Evolutionary conservation across 2,329 filamentous ascomycete genomes (phyloP), one percentile per base, ranked within the genome.

Genomic region (Aspergillus sp.): DNA sequence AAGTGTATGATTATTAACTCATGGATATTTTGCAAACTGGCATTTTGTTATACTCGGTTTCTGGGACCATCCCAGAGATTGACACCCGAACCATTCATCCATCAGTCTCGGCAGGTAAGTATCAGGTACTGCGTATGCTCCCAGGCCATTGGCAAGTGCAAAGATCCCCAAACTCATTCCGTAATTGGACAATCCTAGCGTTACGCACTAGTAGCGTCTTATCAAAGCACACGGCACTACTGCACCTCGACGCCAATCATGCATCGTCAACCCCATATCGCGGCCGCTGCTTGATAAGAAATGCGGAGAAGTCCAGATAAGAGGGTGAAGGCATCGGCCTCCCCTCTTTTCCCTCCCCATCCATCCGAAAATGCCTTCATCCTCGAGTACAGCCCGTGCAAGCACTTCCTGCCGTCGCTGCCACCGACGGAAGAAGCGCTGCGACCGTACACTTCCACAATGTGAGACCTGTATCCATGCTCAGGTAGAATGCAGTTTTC

Each of bases 401-500:
- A 60, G 66, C 38, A 68, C 57, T 42, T 78, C 76, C 7, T 79
- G 77, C 74, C 48, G 77, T 68, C 25, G 78, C 11, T 80, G 78
- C 57, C 75, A 80, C 62, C 73, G 72, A 48, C 66, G 78, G 21
- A 81, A 80, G 65, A 81, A 81, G 70, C 71, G 74, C 50, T 81
- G 78, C 59, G 78, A 80, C 64, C 70, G 75, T 10, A 61, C 57
- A 1, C 60, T 81, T 19, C 78, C 78, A 1, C 65, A 71, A 36
- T 81, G 78, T 60, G 68, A 73, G 7, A 78, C 77, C 44, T 81
- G 78, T 62, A 65, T 65, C 13, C 63, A 66, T 23, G 77, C 77
- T 4, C 68, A 70, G 17, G 70, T 79, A 2, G 57, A 66, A 5
- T 80, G 78, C 66, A 81, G 78, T 63, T 79, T 80, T 56, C 67